Conservation (phyloP, 768 basidiomycete species). For the Clitopilus passeckerianus region DNA sequence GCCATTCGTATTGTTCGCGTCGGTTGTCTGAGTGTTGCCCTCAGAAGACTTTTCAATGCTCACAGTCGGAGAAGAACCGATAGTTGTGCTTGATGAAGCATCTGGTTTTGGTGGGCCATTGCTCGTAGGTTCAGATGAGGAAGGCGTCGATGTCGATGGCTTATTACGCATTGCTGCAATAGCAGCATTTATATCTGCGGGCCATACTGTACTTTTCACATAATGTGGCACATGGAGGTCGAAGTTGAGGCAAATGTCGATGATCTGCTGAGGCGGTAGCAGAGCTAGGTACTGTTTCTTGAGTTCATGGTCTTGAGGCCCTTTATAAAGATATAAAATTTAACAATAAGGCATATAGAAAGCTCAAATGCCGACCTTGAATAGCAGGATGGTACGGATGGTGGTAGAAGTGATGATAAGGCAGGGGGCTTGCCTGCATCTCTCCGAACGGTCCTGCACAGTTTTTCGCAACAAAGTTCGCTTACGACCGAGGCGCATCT, state of each 20-base stretch:
- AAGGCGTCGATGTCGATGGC: conserved; percentile 11
- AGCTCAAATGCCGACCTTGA: conserved; percentile 15
- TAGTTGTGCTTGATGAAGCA: neutral
- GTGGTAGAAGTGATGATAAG: conserved; percentile 33
- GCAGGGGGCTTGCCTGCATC: conserved; percentile 46
- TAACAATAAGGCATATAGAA: neutral
- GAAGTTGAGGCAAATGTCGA: conserved; percentile 73
- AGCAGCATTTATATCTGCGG: conserved; percentile 59
- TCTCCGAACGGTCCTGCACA: conserved; percentile 61
- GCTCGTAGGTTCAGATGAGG: conserved; percentile 1
- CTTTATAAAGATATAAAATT: conserved; percentile 10
- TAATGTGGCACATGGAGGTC: conserved; percentile 65
- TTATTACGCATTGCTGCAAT: conserved; percentile 48
- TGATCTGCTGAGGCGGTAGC: conserved; percentile 64
- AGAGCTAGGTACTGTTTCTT: conserved; percentile 70
- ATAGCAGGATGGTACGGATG: conserved; percentile 27
- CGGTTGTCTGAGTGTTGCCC: conserved; percentile 7
- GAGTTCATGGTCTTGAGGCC: conserved; percentile 49
- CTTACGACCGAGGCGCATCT: conserved; percentile 16
- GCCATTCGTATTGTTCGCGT: conserved; percentile 9
- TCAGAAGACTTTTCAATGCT: neutral
- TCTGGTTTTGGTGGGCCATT: neutral
- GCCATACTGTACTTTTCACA: conserved; percentile 67
- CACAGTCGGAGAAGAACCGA: conserved; percentile 4
- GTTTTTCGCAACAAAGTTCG: conserved; percentile 68